Evolutionary conservation across 352 stramenopile species (phyloP).

Genomic region (Globisporangium solare): DNA sequence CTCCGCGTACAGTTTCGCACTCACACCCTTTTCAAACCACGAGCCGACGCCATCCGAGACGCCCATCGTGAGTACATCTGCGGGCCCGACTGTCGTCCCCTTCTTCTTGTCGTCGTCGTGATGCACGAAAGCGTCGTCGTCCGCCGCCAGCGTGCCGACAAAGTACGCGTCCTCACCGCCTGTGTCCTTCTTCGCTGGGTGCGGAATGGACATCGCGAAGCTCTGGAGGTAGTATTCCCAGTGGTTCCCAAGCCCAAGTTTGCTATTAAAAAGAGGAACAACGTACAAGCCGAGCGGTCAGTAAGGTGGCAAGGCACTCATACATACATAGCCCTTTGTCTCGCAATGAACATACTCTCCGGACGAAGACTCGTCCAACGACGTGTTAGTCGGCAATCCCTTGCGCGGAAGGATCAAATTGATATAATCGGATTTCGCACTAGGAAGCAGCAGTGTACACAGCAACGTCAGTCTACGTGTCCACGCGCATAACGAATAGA

Average conservation of each 20-base stretch:
- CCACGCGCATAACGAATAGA: no score
- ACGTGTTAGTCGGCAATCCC: constrained; percentile 73
- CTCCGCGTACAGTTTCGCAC: constrained; percentile 58
- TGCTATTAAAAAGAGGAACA: not conserved
- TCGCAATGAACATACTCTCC: constrained; percentile 5
- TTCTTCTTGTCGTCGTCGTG: constrained; percentile 27
- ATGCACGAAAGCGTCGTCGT: constrained; percentile 15
- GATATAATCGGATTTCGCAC: constrained; percentile 89
- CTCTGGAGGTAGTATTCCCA: constrained; percentile 63
- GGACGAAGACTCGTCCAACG: constrained; percentile 20
- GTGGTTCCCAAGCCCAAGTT: constrained; percentile 16
- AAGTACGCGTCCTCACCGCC: constrained; percentile 94
- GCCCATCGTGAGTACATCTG: constrained; percentile 87
- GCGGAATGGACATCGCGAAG: constrained; percentile 74
- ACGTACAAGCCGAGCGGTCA: not conserved
- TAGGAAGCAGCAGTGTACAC: constrained; percentile 23
- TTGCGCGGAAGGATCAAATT: constrained; percentile 81
- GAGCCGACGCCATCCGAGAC: constrained; percentile 95
- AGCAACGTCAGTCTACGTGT: not conserved
- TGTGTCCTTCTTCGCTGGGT: constrained; percentile 66
- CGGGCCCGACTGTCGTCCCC: constrained; percentile 8
- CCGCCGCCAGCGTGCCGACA: constrained; percentile 49
- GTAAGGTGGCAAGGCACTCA: no score
- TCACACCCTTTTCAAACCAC: constrained; percentile 94
- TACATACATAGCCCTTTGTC: no score